Conservation (phyloP, 257 asterid species). For the Catharanthus roseus region DNA sequence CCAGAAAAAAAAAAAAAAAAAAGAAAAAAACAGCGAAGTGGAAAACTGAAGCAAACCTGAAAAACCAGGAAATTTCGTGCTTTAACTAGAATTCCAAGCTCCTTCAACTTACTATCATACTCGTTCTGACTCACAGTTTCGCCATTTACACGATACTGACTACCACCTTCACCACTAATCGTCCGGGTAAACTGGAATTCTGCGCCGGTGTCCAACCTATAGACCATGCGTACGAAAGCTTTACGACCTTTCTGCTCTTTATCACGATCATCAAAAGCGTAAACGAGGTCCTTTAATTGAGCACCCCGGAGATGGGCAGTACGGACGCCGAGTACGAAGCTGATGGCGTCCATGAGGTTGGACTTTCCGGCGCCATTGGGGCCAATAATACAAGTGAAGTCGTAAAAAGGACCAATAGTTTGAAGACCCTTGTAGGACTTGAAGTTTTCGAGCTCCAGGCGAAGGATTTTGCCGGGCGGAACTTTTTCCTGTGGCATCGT, state of each 20-base stretch:
- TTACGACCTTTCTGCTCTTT: conserved; percentile 76
- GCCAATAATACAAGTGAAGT: conserved; percentile 91
- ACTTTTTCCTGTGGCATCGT: conserved; percentile 44
- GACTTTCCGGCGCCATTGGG: conserved; percentile 99
- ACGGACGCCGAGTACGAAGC: conserved; percentile 97
- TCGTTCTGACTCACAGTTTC: conserved; percentile 71
- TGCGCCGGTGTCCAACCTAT: conserved; percentile 56
- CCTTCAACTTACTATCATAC: conserved; percentile 61
- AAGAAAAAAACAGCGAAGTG: not conserved
- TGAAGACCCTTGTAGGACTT: conserved; percentile 92
- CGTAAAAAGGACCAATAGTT: conserved; percentile 82
- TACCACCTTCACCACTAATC: conserved; percentile 68
- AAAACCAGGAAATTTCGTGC: conserved; percentile 96
- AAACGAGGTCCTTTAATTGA: conserved; percentile 75
- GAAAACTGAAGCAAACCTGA: conserved; percentile 46
- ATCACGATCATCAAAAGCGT: conserved; percentile 81
- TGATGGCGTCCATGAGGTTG: conserved; percentile 94
- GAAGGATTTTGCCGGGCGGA: conserved; percentile 67
- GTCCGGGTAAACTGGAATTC: conserved; percentile 80
- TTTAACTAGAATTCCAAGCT: conserved; percentile 83
- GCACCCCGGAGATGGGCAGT: conserved; percentile 96
- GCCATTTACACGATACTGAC: conserved; percentile 74
- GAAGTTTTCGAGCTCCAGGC: conserved; percentile 83
- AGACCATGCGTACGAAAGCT: conserved; percentile 77
- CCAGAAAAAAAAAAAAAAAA: not conserved